Evolutionary conservation across 805 yeast genomes (phyloP).

Genomic region (Spathaspora boniae): DNA sequence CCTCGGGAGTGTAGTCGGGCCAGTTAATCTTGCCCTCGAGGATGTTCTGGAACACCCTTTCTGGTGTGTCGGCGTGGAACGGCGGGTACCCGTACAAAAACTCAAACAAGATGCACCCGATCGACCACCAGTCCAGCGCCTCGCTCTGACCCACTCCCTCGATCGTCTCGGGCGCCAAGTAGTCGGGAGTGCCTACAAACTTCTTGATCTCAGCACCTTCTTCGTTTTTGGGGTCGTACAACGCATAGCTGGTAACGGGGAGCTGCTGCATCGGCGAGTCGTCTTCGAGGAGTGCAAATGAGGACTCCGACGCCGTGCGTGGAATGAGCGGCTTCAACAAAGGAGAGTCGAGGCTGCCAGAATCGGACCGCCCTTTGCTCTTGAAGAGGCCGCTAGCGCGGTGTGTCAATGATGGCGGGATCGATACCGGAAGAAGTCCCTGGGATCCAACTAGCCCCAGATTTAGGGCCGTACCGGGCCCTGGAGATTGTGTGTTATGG

Average conservation of each 20-base stretch:
- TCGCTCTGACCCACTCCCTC: constrained; percentile 79
- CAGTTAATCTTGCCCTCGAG: constrained; percentile 72
- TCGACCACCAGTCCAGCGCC: constrained; percentile 98
- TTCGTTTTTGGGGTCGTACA: constrained; percentile 70
- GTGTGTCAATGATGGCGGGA: constrained; percentile 1
- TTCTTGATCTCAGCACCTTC: constrained; percentile 43
- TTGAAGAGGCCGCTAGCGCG: neutral
- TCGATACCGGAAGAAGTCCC: constrained; percentile 1
- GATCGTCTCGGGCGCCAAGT: constrained; percentile 94
- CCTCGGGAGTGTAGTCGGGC: constrained; percentile 67
- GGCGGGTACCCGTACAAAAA: constrained; percentile 93
- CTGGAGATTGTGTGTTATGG: neutral
- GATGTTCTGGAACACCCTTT: constrained; percentile 78
- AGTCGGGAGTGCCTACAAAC: constrained; percentile 97
- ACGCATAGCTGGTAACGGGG: constrained; percentile 46
- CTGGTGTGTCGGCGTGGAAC: constrained; percentile 79
- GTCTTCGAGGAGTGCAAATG: constrained; percentile 54
- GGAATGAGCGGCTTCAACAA: constrained; percentile 44
- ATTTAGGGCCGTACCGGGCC: neutral
- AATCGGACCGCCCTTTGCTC: constrained; percentile 25
- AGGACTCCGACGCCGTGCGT: constrained; percentile 53
- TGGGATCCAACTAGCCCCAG: too few species aligned
- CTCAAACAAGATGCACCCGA: constrained; percentile 93
- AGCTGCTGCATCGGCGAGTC: constrained; percentile 28
- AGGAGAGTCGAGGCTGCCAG: constrained; percentile 48